These are phyloP conservation scores for Castanopsis chinensis DNA, from an alignment of 306 rosid genomes.

Conservation along the genomic window DNA sequence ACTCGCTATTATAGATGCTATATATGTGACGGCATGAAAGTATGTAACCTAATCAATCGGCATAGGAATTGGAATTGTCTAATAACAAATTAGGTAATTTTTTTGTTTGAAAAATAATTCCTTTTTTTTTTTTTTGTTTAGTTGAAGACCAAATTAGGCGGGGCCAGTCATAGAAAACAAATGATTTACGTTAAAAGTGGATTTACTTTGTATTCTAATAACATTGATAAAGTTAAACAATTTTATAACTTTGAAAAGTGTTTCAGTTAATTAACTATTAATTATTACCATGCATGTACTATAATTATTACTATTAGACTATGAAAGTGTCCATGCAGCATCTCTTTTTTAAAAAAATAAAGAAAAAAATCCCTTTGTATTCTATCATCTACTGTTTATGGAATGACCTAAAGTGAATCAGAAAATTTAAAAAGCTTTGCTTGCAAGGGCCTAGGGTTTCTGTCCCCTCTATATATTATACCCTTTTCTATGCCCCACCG, in stretches of 20 bases:
- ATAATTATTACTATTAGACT: too few species aligned
- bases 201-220: not conserved
- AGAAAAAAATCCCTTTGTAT: not conserved
- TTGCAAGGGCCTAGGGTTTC: constrained; percentile 22
- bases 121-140: too few species aligned
- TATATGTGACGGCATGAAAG: too few species aligned
- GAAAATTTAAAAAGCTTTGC: constrained; percentile 8
- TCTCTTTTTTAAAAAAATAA: not conserved
- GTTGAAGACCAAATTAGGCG: not conserved
- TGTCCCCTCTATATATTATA: constrained; percentile 21
- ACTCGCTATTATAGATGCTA: too few species aligned
- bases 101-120: too few species aligned
- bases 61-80: too few species aligned
- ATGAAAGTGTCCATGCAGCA: too few species aligned
- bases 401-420: constrained; percentile 65
- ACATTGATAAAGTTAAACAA: not conserved
- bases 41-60: too few species aligned
- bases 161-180: not conserved
- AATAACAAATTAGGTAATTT: too few species aligned
- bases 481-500: constrained; percentile 4
- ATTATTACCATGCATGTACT: too few species aligned
- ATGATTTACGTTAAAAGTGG: not conserved
- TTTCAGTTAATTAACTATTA: not conserved
- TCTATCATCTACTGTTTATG: constrained; percentile 28
- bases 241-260: not conserved